Conservation (phyloP, 2,329 filamentous ascomycete genomes). For the Lizonia empirigonia region DNA sequence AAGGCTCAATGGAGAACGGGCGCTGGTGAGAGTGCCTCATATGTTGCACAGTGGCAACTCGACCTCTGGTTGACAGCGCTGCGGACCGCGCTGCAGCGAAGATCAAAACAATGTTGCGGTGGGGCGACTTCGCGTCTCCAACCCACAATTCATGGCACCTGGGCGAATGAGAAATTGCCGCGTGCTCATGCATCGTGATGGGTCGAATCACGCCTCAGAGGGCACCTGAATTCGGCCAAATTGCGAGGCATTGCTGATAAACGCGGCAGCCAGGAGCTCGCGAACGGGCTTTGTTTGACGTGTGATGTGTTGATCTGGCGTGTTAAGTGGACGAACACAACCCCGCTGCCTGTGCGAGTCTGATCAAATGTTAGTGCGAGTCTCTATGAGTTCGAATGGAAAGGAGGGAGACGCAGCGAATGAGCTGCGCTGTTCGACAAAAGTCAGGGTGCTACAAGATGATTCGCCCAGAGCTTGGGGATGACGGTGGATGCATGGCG, state of each 20-base stretch:
- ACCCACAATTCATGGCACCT: conserved; percentile 23
- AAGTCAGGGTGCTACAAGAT: conserved; percentile 7
- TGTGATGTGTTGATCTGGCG: conserved; percentile 30
- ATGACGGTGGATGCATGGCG: conserved; percentile 22
- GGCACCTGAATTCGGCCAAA: conserved; percentile 2
- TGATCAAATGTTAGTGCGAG: conserved; percentile 1
- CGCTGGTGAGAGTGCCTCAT: neutral
- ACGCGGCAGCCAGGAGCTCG: conserved; percentile 15
- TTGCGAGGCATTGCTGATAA: conserved; percentile 11
- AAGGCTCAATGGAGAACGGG: neutral
- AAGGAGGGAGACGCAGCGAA: conserved; percentile 12
- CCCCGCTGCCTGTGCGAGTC: conserved; percentile 11
- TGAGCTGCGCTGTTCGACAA: conserved; percentile 6
- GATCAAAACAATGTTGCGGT: conserved; percentile 17
- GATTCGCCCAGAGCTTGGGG: conserved; percentile 8
- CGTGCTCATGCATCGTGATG: conserved; percentile 41
- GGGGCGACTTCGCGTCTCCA: conserved; percentile 10
- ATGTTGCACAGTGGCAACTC: conserved; percentile 10
- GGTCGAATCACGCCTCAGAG: conserved; percentile 20
- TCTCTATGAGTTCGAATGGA: conserved; percentile 3
- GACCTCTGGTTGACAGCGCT: conserved; percentile 17
- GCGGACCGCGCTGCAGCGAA: conserved; percentile 14
- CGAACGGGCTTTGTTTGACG: conserved; percentile 18
- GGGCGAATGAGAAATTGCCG: conserved; percentile 40
- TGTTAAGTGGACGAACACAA: conserved; percentile 26